Conservation (phyloP, 345 rosid genomes). For the Aurinia saxatilis region DNA sequence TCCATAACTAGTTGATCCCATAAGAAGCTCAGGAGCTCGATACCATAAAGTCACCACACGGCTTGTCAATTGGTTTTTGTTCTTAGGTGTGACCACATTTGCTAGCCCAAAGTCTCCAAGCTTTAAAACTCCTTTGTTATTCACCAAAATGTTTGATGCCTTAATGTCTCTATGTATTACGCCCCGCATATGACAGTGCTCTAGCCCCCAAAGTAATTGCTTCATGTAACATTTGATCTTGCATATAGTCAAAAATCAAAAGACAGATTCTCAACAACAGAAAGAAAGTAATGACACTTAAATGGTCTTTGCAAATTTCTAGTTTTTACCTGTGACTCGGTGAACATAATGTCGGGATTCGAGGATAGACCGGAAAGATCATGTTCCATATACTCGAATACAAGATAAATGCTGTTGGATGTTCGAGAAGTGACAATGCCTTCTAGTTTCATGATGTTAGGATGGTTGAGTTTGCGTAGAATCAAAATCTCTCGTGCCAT, state of each 20-base stretch:
- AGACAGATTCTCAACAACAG: neutral
- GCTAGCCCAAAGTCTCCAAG: conserved; percentile 76
- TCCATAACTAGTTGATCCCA: conserved; percentile 71
- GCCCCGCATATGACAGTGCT: conserved; percentile 68
- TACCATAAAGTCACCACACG: conserved; percentile 84
- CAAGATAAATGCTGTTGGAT: conserved; percentile 59
- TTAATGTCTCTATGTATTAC: conserved; percentile 73
- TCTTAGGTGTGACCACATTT: conserved; percentile 39
- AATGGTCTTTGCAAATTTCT: neutral
- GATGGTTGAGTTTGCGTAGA: conserved; percentile 73
- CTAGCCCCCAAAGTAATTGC: conserved; percentile 59
- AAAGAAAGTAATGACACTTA: neutral
- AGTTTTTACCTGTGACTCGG: conserved; percentile 48
- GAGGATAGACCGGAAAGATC: conserved; percentile 69
- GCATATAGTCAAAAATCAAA: neutral
- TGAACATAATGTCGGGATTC: conserved; percentile 46
- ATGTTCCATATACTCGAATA: conserved; percentile 82
- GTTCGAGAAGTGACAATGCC: conserved; percentile 63
- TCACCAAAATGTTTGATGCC: conserved; percentile 63
- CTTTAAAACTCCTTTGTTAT: conserved; percentile 61
- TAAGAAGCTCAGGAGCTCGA: conserved; percentile 78
- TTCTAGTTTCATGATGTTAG: conserved; percentile 61
- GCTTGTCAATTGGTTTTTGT: conserved; percentile 54
- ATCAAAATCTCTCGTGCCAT: conserved; percentile 77
- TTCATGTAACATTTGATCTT: conserved; percentile 76